phyloP scores from a whole-genome alignment of 805 yeast species.

The Blastobotrys peoriensis region DNA sequence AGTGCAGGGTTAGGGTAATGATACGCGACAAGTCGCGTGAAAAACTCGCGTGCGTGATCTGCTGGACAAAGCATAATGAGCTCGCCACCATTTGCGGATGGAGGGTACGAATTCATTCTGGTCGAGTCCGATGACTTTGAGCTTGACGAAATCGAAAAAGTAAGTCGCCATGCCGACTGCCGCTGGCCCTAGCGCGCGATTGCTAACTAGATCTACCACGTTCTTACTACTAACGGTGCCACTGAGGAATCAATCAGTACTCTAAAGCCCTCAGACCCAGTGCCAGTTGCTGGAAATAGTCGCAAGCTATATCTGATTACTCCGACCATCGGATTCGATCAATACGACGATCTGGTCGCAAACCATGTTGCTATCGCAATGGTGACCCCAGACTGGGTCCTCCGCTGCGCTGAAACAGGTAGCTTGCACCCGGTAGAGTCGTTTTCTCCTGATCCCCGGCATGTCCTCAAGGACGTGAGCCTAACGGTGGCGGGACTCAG shows the following conservation, averaged over 20 bases:
- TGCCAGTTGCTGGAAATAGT: not conserved
- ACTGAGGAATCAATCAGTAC: not conserved
- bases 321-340: not conserved
- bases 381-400: conserved; percentile 57
- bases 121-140: not conserved
- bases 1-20: no score
- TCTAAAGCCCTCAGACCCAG: not conserved
- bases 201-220: not conserved
- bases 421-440: conserved; percentile 47
- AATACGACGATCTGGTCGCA: not conserved
- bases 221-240: not conserved
- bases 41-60: no score
- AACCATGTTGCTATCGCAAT: conserved; percentile 37
- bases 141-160: not conserved
- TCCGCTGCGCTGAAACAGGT: conserved; percentile 38
- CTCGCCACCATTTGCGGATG: not conserved
- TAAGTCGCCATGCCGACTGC: not conserved
- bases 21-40: no score
- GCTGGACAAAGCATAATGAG: no score
- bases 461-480: conserved; percentile 55
- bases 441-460: conserved; percentile 67
- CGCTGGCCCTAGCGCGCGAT: not conserved
- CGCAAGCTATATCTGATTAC: not conserved
- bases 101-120: not conserved
- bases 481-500: conserved; percentile 56